Conservation (phyloP, 139 green algal species). For the Picochlorum sp. region DNA sequence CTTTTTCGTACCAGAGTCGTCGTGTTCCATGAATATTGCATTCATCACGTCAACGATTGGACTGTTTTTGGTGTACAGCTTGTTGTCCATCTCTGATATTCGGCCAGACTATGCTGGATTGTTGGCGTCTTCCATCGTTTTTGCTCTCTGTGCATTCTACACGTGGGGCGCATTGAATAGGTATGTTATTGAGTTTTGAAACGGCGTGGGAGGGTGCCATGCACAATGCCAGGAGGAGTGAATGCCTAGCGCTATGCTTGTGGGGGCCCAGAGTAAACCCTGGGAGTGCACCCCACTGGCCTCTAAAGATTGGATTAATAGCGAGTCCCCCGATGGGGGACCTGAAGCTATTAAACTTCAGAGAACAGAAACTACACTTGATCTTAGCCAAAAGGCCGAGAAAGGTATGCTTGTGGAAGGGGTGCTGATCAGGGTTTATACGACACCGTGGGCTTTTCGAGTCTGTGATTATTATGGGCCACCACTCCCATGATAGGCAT, state of each 20-base stretch:
- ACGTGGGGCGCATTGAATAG: constrained; percentile 56
- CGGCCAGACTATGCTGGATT: constrained; percentile 49
- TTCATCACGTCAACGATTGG: constrained; percentile 73
- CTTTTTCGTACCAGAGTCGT: constrained; percentile 47
- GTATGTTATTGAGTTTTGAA: not conserved
- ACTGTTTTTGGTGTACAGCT: constrained; percentile 42
- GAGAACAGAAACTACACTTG: constrained; percentile 79
- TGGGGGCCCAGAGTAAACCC: not conserved
- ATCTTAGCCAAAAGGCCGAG: constrained; percentile 78
- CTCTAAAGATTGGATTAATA: constrained; percentile 51
- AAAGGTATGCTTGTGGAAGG: constrained; percentile 44
- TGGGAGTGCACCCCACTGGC: constrained; percentile 7
- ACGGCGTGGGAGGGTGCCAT: constrained; percentile 7
- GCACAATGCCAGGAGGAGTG: constrained; percentile 12
- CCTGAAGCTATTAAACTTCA: constrained; percentile 61
- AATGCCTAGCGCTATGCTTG: constrained; percentile 13
- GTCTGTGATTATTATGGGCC: not conserved
- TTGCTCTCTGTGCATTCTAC: constrained; percentile 61
- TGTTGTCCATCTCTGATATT: constrained; percentile 52
- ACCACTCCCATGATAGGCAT: not conserved
- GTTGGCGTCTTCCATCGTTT: constrained; percentile 51
- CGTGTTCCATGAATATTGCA: constrained; percentile 71
- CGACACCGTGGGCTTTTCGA: not conserved
- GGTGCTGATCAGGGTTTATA: not conserved
- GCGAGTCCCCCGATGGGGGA: constrained; percentile 32